phyloP scores from a whole-genome alignment of 345 rosid species.

The Jatropha curcas region DNA sequence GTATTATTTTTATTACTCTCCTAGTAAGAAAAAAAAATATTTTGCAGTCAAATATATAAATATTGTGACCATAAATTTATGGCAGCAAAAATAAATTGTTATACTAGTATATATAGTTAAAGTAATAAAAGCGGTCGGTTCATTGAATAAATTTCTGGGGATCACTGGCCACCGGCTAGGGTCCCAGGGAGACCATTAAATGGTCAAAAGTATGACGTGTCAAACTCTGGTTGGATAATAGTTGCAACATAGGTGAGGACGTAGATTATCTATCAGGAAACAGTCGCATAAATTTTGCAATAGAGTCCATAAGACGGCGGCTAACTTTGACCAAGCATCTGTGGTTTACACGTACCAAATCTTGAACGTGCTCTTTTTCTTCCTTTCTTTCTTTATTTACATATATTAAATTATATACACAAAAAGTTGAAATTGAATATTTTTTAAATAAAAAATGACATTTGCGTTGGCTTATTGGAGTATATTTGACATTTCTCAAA shows the following conservation, averaged over 20 bases:
- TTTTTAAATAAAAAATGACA: not conserved
- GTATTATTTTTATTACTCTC: too few species aligned
- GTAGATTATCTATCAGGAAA: not conserved
- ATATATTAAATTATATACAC: not conserved
- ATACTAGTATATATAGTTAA: too few species aligned
- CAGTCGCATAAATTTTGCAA: not conserved
- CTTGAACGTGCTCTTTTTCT: not conserved
- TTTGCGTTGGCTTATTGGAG: conserved; percentile 13
- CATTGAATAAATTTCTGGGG: too few species aligned
- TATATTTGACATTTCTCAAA: conserved; percentile 19
- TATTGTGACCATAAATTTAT: too few species aligned
- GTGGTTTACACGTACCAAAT: conserved; percentile 7
- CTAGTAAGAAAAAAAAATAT: too few species aligned
- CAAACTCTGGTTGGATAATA: not conserved
- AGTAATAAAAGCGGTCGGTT: too few species aligned
- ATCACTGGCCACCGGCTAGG: too few species aligned
- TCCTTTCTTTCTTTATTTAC: not conserved
- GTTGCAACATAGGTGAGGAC: not conserved
- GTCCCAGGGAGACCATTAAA: too few species aligned
- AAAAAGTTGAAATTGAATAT: not conserved
- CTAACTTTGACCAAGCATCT: conserved; percentile 23
- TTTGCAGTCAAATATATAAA: too few species aligned
- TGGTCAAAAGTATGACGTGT: not conserved
- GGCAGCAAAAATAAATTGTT: too few species aligned
- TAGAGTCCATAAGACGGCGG: not conserved